phyloP scores from a whole-genome alignment of 257 asterid genomes.

The Solanum virginianum region DNA sequence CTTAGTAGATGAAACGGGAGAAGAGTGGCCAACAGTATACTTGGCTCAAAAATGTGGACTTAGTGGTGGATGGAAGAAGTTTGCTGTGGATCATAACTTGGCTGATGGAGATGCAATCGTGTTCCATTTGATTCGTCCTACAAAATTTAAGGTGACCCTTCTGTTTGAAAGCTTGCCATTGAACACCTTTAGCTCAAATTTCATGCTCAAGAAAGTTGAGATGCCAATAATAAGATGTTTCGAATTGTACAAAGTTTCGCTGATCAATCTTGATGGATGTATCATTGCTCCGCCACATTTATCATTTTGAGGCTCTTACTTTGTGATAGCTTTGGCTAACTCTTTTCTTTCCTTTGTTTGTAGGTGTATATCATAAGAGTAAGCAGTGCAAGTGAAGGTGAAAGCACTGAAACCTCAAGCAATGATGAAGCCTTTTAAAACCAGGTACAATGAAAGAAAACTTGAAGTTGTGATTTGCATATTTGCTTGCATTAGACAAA shows the following conservation, averaged over 20 bases:
- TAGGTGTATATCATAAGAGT: conserved; percentile 43
- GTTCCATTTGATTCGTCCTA: conserved; percentile 46
- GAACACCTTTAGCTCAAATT: neutral
- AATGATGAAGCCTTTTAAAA: neutral
- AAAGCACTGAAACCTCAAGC: neutral
- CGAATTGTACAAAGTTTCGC: neutral
- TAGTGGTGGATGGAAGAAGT: conserved; percentile 92
- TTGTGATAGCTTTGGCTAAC: neutral
- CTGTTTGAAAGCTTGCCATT: neutral
- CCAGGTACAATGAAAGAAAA: neutral
- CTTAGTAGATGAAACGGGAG: conserved; percentile 60
- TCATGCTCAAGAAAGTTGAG: neutral
- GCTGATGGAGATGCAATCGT: conserved; percentile 83
- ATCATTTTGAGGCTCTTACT: neutral
- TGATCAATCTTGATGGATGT: no score
- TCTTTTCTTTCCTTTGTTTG: neutral
- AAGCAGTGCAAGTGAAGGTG: conserved; percentile 5
- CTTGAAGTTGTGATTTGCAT: neutral
- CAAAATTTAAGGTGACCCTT: conserved; percentile 42
- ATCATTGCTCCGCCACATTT: neutral
- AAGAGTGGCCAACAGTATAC: conserved; percentile 59
- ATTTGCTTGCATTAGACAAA: neutral
- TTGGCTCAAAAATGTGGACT: conserved; percentile 64
- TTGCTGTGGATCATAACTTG: conserved; percentile 68
- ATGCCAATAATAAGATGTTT: neutral